Percentiles rank a stretch among this genome's conserved stretches.
Evolutionary conservation across 2,329 filamentous ascomycete genomes (phyloP).

Genomic region (Penicillium polonicum): DNA sequence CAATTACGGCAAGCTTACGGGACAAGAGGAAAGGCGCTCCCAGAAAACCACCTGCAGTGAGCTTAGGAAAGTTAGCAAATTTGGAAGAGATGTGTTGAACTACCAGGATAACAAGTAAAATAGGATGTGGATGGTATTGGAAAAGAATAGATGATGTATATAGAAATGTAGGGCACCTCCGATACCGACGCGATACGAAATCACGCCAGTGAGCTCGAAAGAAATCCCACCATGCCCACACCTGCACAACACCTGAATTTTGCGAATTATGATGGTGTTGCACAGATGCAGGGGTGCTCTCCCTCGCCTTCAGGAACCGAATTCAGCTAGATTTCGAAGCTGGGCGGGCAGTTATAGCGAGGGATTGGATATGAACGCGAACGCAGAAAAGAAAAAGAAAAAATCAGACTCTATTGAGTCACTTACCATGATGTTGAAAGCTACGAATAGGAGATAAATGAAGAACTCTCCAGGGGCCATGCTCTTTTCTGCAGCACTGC

Average conservation of each 20-base stretch:
- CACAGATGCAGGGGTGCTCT: slow-evolving; percentile 69
- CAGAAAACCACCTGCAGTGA: slow-evolving; percentile 43
- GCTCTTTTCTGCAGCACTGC: slow-evolving; percentile 69
- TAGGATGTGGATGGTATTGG: slow-evolving; percentile 25
- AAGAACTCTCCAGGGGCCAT: slow-evolving; percentile 76
- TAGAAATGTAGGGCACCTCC: slow-evolving; percentile 64
- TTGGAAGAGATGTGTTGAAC: slow-evolving; percentile 22
- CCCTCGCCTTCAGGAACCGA: slow-evolving; percentile 81
- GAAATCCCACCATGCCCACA: slow-evolving; percentile 75
- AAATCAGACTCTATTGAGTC: slow-evolving; percentile 19
- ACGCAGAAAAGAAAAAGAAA: slow-evolving; percentile 19
- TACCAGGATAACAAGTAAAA: slow-evolving; percentile 21
- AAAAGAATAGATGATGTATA: slow-evolving; percentile 25
- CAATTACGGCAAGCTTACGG: slow-evolving; percentile 30
- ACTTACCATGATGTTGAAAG: slow-evolving; percentile 75
- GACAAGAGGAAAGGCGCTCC: slow-evolving; percentile 36
- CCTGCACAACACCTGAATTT: slow-evolving; percentile 58
- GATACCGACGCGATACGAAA: slow-evolving; percentile 61
- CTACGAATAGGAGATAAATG: slow-evolving; percentile 75
- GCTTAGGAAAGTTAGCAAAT: slow-evolving; percentile 36
- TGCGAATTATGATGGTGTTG: slow-evolving; percentile 60
- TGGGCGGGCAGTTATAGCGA: slow-evolving; percentile 79
- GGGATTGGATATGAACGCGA: slow-evolving; percentile 42
- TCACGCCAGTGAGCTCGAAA: slow-evolving; percentile 62
- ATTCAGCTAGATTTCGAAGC: slow-evolving; percentile 63